Evolutionary conservation across 192 early-diverging fungal genomes (phyloP).

Genomic region (Thamnidium elegans): DNA sequence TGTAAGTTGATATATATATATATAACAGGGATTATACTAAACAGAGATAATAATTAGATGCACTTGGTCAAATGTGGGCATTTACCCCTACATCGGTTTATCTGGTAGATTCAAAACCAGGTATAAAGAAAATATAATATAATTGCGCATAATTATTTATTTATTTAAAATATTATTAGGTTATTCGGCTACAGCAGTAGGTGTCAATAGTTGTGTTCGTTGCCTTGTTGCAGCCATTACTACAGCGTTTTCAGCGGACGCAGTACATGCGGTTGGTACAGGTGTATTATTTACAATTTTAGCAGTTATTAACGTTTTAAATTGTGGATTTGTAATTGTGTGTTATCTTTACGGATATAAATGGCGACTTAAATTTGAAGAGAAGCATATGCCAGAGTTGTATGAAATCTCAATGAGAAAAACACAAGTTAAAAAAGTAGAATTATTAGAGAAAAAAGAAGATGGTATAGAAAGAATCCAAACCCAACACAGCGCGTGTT

Average conservation of each 20-base stretch:
- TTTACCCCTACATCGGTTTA: constrained; percentile 19
- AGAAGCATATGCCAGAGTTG: background rate
- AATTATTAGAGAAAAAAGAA: too few species aligned
- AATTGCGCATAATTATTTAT: too few species aligned
- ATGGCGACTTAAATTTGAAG: constrained; percentile 11
- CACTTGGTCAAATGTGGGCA: constrained; percentile 19
- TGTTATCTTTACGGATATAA: background rate
- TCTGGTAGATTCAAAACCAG: constrained; percentile 16
- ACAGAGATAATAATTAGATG: background rate
- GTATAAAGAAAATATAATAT: background rate
- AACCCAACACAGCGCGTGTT: too few species aligned
- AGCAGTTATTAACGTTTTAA: constrained; percentile 15
- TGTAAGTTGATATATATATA: too few species aligned
- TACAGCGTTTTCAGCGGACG: constrained; percentile 13
- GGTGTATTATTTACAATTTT: constrained; percentile 12
- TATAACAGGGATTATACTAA: too few species aligned
- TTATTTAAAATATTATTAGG: too few species aligned
- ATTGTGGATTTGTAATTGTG: background rate
- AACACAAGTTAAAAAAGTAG: too few species aligned
- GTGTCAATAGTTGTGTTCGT: constrained; percentile 19
- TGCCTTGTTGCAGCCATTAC: constrained; percentile 11
- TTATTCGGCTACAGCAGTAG: constrained; percentile 11
- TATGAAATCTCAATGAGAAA: too few species aligned
- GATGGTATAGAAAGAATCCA: too few species aligned
- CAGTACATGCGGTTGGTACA: constrained; percentile 2